Base-by-base conservation (phyloP, 345 rosid genomes). In the Eucalyptus leucophloia region DNA sequence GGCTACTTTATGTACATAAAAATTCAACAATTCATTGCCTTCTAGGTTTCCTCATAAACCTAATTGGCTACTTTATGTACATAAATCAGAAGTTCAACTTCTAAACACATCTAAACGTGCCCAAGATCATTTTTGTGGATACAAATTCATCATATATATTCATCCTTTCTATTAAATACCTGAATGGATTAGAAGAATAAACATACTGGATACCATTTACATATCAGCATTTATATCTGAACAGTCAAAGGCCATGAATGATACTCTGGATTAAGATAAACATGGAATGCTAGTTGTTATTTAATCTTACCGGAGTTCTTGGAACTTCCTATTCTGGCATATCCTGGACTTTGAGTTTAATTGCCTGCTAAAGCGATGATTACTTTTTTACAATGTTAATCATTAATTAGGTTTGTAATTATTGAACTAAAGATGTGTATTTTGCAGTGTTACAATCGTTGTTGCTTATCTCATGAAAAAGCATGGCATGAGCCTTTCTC, bases 381-480 rank as follows among this genome's bases (percentile, higher is more conserved):
- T 60, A 40, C 47, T 26, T 40, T 77, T 77, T 40, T 77, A 77
- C 85, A 77, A 40, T 2, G 30, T 88, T 51, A 77, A 34, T 47
- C 62, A 32, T 83, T 51, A 51, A 28, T 54, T 50, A 50, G 54
- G 28, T 26, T 72, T 80, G 40, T 50, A 21, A 53, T 49, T 21
- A 42, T 54, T 10, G 26, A 24, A 54, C 9, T 28, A 32, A 51
- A n/a, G 72, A 87, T 23, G 77, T 72, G 37, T 18, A 24, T 72
- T 58, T 54, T 92, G 86, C 91, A 93, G 95, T 89, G 93, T 92
- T 56, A 92, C 94, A 9, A 82, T 92, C 28, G 88, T 91, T 87
- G 87, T 93, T 87, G 92, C 93, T 67, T 93, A 92, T 89, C 89
- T 93, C 72, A 93, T 92, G 91, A 93, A 91, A 90, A 91, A 86